Conservation (phyloP, 768 basidiomycete genomes). For the Fomitopsis serialis region DNA sequence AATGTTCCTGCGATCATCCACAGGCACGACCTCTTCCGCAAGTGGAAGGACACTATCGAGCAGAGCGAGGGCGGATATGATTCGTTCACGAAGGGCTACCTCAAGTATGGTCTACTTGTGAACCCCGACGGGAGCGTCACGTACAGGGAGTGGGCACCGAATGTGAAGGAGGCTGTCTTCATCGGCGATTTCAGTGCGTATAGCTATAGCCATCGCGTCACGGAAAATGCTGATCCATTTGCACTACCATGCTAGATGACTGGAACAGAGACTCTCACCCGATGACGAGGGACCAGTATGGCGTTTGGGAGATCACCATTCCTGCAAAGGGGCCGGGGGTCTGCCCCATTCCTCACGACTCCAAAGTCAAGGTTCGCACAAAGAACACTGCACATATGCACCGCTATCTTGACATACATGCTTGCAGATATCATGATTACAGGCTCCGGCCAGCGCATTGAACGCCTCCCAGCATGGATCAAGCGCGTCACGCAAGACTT, state of each 20-base stretch:
- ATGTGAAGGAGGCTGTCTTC: conserved; percentile 73
- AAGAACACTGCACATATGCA: conserved; percentile 1
- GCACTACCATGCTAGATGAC: conserved; percentile 45
- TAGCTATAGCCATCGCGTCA: background rate
- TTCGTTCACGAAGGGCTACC: conserved; percentile 74
- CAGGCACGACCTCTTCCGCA: conserved; percentile 61
- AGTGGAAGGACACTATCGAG: conserved; percentile 75
- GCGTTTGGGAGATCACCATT: conserved; percentile 83
- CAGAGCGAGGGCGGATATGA: conserved; percentile 81
- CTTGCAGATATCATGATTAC: conserved; percentile 84
- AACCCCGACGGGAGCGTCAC: conserved; percentile 58
- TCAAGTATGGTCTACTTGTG: conserved; percentile 75
- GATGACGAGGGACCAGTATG: conserved; percentile 80
- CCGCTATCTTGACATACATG: background rate
- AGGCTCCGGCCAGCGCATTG: conserved; percentile 75
- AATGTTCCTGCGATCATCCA: conserved; percentile 63
- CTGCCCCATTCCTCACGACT: conserved; percentile 89
- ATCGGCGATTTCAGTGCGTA: conserved; percentile 96
- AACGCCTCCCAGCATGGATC: conserved; percentile 93
- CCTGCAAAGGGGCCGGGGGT: conserved; percentile 61
- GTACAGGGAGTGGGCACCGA: conserved; percentile 97
- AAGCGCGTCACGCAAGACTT: conserved; percentile 94
- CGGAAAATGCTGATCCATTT: conserved; percentile 1
- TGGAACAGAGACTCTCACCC: conserved; percentile 86
- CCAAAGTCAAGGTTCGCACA: conserved; percentile 78